These are phyloP conservation scores for Polyrhizophydium stewartii DNA, from an alignment of 371 early-diverging fungal species.

Conservation along the genomic window DNA sequence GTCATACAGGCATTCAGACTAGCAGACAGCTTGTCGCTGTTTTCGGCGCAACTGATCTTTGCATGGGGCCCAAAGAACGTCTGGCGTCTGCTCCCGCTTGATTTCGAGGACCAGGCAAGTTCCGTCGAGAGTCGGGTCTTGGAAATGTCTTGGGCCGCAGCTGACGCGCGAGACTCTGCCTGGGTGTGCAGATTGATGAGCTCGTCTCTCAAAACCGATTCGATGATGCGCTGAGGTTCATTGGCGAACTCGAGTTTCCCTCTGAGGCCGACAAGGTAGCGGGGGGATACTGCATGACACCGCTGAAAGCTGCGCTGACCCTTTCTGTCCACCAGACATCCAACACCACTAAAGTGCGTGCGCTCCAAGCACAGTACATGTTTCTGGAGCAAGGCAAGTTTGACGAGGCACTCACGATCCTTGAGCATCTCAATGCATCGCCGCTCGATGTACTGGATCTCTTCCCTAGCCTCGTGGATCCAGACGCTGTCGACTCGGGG, in stretches of 20 bases:
- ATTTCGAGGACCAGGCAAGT: slow-evolving; percentile 81
- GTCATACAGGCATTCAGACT: slow-evolving; percentile 76
- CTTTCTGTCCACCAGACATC: slow-evolving; percentile 18
- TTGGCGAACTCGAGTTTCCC: slow-evolving; percentile 83
- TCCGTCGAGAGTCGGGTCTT: too few species aligned
- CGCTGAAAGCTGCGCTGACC: neutral
- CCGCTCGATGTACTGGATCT: slow-evolving; percentile 81
- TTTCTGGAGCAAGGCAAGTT: slow-evolving; percentile 68
- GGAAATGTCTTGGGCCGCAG: too few species aligned
- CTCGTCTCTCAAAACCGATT: slow-evolving; percentile 71
- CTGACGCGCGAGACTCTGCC: too few species aligned
- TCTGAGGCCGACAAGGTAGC: slow-evolving; percentile 70
- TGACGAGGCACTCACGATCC: slow-evolving; percentile 70
- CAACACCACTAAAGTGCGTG: slow-evolving; percentile 60
- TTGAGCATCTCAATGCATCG: slow-evolving; percentile 75
- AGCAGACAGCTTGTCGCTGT: slow-evolving; percentile 41
- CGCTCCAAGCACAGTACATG: slow-evolving; percentile 79
- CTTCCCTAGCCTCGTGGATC: slow-evolving; percentile 59
- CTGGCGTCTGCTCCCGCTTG: slow-evolving; percentile 81
- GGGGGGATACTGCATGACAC: neutral
- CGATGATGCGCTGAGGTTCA: slow-evolving; percentile 80
- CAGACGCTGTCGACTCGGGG: neutral
- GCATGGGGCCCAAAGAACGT: slow-evolving; percentile 72
- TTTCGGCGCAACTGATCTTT: slow-evolving; percentile 68
- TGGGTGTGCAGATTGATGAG: slow-evolving; percentile 57